Evolutionary conservation across 1,284 basidiomycete genomes (phyloP), one percentile per base, ranked within the genome.

Genomic region (Pseudozyma tsukubaensis): DNA sequence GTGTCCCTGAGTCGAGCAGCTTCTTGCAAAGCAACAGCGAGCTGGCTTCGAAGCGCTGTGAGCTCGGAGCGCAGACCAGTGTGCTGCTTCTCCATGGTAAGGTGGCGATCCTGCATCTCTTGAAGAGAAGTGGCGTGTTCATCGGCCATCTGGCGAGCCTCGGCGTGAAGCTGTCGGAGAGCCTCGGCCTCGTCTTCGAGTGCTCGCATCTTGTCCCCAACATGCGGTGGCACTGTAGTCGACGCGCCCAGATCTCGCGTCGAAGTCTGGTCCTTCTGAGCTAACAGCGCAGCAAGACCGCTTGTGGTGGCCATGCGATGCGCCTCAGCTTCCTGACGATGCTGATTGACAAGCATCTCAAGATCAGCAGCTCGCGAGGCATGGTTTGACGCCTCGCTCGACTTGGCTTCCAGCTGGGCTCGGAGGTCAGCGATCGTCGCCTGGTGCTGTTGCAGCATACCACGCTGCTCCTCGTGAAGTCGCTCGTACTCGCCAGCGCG

Each of bases 401-500:
- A 64, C 70, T 76, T 77, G 24, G 89, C 86, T 83, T 96, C 86
- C 43, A 91, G 68, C 90, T 68, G 92, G 90, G 53, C 91, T 86
- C 59, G 90, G 88, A 81, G 90, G 89, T 95, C 92, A 8, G 89
- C 89, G 49, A 96, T 83, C 62, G 94, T 92, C 6, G 86, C 83
- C 60, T 81, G 74, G 12, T 83, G 82, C 65, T 83, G 80, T 48
- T 76, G 65, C 5, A 77, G 67, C 67, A 79, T 53, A 39, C 65
- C 69, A 42, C 77, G 78, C 58, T 84, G 80, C 51, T 80, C 77
- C 4, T 61, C 39, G 85, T 93, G 91, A 77, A 92, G 88, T 9
- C 87, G 83, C 80, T 97, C 92, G 42, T 95, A 88, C 84, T 98
- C 94, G 18, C 90, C 88, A 1, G 92, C 89, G n/a, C 94, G 90